phyloP scores from a whole-genome alignment of 2,329 filamentous ascomycete species.

The Diaporthe australafricana region DNA sequence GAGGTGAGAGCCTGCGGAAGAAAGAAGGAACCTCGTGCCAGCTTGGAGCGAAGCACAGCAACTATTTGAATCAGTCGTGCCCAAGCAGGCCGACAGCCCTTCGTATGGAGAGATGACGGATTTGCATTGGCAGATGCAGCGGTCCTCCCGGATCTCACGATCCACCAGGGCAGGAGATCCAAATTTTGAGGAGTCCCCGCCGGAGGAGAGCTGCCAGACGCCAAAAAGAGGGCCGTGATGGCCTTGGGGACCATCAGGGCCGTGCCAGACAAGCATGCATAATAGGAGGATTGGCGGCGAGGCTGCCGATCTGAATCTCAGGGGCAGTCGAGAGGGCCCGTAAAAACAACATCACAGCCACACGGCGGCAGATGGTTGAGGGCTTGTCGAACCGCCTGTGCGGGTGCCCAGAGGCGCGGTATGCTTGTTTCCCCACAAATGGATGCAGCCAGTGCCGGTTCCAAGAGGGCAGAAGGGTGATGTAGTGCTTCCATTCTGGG shows the following conservation, averaged over 20 bases:
- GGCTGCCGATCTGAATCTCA: constrained; percentile 35
- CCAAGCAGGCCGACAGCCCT: background rate
- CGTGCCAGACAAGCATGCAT: background rate
- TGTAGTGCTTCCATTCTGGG: background rate
- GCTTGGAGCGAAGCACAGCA: background rate
- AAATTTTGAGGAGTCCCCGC: constrained; percentile 23
- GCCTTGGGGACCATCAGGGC: background rate
- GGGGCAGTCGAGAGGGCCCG: constrained; percentile 18
- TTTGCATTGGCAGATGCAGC: background rate
- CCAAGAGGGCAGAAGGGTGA: background rate
- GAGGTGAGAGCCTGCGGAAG: constrained; percentile 34
- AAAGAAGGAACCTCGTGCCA: background rate
- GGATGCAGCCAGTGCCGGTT: constrained; percentile 7
- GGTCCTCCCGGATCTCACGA: constrained; percentile 14
- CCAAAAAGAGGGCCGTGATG: constrained; percentile 21
- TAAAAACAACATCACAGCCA: constrained; percentile 2
- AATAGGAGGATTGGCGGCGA: constrained; percentile 35
- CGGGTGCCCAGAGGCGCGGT: constrained; percentile 5
- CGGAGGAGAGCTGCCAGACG: constrained; percentile 12
- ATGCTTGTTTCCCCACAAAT: constrained; percentile 34
- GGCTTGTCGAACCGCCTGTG: background rate
- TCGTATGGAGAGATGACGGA: constrained; percentile 31
- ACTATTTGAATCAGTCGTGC: constrained; percentile 25
- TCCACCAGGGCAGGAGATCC: constrained; percentile 29
- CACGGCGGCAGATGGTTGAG: constrained; percentile 1